A percentile compares a stretch with the other conserved stretches of the same genome.
These are phyloP conservation scores for Linanthus parryae DNA, from an alignment of 148 eudicot genomes.

Conservation along the genomic window DNA sequence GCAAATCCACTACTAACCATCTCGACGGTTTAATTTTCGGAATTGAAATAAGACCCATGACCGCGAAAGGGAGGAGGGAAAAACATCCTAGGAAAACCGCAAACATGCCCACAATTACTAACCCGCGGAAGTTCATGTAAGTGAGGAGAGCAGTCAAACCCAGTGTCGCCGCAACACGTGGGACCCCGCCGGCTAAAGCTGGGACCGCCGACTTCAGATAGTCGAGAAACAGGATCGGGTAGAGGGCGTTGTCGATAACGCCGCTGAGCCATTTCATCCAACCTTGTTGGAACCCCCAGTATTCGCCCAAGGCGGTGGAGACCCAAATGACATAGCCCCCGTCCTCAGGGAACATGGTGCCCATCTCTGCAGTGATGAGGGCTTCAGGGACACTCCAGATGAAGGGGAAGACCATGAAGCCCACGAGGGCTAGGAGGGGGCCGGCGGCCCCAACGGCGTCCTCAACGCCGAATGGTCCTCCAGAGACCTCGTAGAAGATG, in stretches of 20 bases:
- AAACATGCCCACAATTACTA: slow-evolving; percentile 16
- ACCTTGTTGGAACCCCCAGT: slow-evolving; percentile 26
- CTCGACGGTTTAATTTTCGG: slow-evolving; percentile 18
- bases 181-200: slow-evolving; percentile 12
- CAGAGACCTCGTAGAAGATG: slow-evolving; percentile 25
- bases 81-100: slow-evolving; percentile 19
- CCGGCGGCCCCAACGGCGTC: slow-evolving; percentile 22
- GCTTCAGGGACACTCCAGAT: slow-evolving; percentile 26
- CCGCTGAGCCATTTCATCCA: slow-evolving; percentile 31
- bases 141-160: slow-evolving; percentile 19
- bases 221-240: slow-evolving; percentile 24
- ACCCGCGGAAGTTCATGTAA: slow-evolving; percentile 17
- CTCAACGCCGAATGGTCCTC: slow-evolving; percentile 26
- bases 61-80: slow-evolving; percentile 15
- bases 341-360: slow-evolving; percentile 27
- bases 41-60: slow-evolving; percentile 23
- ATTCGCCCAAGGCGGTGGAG: slow-evolving; percentile 19
- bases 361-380: slow-evolving; percentile 22
- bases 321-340: slow-evolving; percentile 28
- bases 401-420: slow-evolving; percentile 19
- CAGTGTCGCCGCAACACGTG: slow-evolving; percentile 10
- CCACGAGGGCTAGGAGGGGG: slow-evolving; percentile 20
- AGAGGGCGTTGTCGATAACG: slow-evolving; percentile 22
- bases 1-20: slow-evolving; percentile 21
- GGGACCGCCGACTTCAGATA: slow-evolving; percentile 20